These are phyloP conservation scores for Nicotiana obtusifolia DNA, from an alignment of 257 asterid genomes.

Conservation along the genomic window DNA sequence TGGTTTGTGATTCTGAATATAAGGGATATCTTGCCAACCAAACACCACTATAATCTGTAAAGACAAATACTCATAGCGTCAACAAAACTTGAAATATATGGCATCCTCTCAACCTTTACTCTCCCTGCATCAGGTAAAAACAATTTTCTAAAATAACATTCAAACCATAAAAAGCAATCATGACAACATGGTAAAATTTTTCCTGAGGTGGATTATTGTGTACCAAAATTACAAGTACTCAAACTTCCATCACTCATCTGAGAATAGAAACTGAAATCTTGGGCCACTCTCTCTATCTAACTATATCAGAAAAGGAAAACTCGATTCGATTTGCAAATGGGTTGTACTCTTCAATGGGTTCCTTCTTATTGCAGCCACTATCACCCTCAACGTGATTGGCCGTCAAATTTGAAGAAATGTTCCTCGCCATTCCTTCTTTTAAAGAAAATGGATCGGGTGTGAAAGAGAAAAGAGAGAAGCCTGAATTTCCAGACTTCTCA, in stretches of 20 bases:
- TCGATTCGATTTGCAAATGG: constrained; percentile 81
- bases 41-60: not conserved
- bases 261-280: constrained; percentile 20
- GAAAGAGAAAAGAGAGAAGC: constrained; percentile 85
- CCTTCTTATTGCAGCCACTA: constrained; percentile 43
- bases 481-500: constrained; percentile 39
- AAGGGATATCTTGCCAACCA: not conserved
- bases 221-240: constrained; percentile 38
- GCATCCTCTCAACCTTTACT: not conserved
- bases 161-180: constrained; percentile 16
- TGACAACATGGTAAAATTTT: constrained; percentile 6
- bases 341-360: constrained; percentile 74
- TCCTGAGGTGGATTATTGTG: constrained; percentile 37
- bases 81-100: not conserved
- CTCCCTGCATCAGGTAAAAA: not conserved
- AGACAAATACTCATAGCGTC: not conserved
- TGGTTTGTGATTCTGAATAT: not conserved
- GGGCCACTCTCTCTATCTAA: constrained; percentile 32
- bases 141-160: constrained; percentile 4
- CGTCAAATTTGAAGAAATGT: constrained; percentile 25
- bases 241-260: constrained; percentile 36
- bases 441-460: constrained; percentile 39
- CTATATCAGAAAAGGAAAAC: constrained; percentile 69
- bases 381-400: constrained; percentile 27
- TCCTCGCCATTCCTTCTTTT: constrained; percentile 37